A percentile compares a stretch with the other conserved stretches of the same genome.
These are phyloP conservation scores for Debaryomyces coudertii DNA, from an alignment of 1,139 yeast species.

Conservation along the genomic window DNA sequence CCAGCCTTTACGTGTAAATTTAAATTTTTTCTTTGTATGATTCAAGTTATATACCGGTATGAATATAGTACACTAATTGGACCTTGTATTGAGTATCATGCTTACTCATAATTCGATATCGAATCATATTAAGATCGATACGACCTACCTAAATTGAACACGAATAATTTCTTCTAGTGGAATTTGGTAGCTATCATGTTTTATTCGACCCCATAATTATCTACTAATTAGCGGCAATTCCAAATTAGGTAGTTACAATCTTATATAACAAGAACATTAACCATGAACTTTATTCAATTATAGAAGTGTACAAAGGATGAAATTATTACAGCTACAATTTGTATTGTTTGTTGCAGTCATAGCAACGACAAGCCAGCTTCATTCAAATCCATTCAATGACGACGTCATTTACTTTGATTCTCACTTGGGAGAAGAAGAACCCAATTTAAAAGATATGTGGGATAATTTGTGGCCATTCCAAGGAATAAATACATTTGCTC, in stretches of 20 bases:
- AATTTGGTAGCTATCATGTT: neutral
- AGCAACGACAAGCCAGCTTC: constrained; percentile 7
- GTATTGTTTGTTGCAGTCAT: neutral
- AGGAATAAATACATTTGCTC: constrained; percentile 77
- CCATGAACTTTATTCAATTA: neutral
- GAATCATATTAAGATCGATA: neutral
- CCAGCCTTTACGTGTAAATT: neutral
- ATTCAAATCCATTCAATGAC: constrained; percentile 12
- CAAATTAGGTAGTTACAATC: constrained; percentile 1
- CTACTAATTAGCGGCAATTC: constrained; percentile 4
- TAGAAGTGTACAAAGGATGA: constrained; percentile 2
- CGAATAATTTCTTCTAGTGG: neutral
- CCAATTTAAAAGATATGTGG: constrained; percentile 58
- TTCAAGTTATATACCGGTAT: constrained; percentile 6
- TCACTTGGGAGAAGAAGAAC: constrained; percentile 14
- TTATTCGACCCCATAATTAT: neutral
- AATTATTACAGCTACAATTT: neutral
- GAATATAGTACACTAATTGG: neutral
- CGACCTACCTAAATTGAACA: neutral
- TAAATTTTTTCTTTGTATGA: neutral
- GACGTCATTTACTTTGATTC: constrained; percentile 6
- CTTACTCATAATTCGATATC: neutral
- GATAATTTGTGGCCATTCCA: constrained; percentile 68
- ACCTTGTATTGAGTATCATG: too few species aligned
- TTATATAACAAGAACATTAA: neutral